Percentiles rank a stretch among this genome's conserved stretches.
Evolutionary conservation across 306 rosid species (phyloP).

Genomic region (Purshia tridentata): DNA sequence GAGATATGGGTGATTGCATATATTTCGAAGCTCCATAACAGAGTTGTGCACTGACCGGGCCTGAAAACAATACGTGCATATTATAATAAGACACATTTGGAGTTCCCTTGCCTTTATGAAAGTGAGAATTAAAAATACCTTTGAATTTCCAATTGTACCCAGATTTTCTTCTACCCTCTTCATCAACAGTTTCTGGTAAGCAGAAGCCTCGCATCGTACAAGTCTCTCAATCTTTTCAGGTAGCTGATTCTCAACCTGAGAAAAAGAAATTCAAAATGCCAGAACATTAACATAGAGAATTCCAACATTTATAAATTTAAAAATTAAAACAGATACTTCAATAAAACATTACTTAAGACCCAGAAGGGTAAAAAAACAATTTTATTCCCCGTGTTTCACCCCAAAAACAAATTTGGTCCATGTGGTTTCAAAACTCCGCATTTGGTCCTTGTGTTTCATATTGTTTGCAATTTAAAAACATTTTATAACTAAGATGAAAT

Average conservation of each 20-base stretch:
- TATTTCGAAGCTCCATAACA: conserved; percentile 99
- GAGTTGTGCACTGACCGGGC: conserved; percentile 95
- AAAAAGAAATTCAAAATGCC: conserved; percentile 29
- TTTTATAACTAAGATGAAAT: too few species aligned
- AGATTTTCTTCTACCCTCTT: conserved; percentile 98
- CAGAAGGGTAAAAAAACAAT: too few species aligned
- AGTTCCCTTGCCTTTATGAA: not conserved
- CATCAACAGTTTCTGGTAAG: conserved; percentile 97
- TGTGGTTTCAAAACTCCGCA: too few species aligned
- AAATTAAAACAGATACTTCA: not conserved
- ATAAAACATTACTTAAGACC: conserved; percentile 15
- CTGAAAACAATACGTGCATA: conserved; percentile 37
- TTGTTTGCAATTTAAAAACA: too few species aligned
- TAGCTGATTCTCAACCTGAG: conserved; percentile 86
- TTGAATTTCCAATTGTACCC: conserved; percentile 81
- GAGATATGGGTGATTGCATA: conserved; percentile 98
- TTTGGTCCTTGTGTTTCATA: too few species aligned
- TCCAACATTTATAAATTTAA: conserved; percentile 18
- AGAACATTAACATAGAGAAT: conserved; percentile 22
- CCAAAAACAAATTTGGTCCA: too few species aligned
- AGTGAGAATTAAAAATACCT: conserved; percentile 42
- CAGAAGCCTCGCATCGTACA: conserved; percentile 96
- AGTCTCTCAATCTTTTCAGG: conserved; percentile 99
- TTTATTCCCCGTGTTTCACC: too few species aligned
- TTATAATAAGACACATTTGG: conserved; percentile 1